Evolutionary conservation across 2,329 filamentous ascomycete species (phyloP), one percentile per base, ranked within the genome.

Genomic region (Lecanicillium sp.): DNA sequence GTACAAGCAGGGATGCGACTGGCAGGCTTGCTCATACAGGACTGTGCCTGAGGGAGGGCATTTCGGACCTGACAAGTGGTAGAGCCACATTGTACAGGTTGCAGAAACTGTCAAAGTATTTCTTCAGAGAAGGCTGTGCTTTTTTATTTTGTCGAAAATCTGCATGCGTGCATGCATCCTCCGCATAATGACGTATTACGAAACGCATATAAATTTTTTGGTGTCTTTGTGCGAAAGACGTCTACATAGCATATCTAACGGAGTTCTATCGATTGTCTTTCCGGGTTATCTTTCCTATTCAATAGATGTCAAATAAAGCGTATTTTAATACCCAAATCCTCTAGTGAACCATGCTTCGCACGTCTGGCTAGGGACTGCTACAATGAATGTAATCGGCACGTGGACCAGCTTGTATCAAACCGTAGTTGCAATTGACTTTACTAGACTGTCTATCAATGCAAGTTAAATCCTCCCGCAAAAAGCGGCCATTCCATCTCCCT

Each of bases 1-100:
- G 5, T 88, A 87, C 56, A 89, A 87, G 59, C 71, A 79, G 58
- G 85, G 86, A 15, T 92, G 85, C 57, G 85, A 92, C 63, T 92
- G 85, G 85, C 70, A 80, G 55, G 85, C 84, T 31, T 92, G 85
- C 56, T 62, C 84, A 1, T 90, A 83, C 53, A 75, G 68, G 40
- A 70, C 60, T 1, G 71, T 92, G 5, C 63, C 68, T 0, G 71
- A 78, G 12, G 83, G 82, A 1, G 68, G 71, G 17, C 72, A 65
- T 42, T 88, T 88, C 58, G 83, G 83, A 1, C 80, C 80, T 2
- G 68, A 73, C 40, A 62, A 49, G 2, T 82, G 78, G 78, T 80
- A 16, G 29, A 6, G 22, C 6, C 22, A 11, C 22, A n/a, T n/a
- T n/a, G n/a, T n/a, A n/a, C n/a, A n/a, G n/a, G n/a, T n/a, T n/a